Conservation (phyloP, 2,329 filamentous ascomycete genomes). For the Catunica adiposa region DNA sequence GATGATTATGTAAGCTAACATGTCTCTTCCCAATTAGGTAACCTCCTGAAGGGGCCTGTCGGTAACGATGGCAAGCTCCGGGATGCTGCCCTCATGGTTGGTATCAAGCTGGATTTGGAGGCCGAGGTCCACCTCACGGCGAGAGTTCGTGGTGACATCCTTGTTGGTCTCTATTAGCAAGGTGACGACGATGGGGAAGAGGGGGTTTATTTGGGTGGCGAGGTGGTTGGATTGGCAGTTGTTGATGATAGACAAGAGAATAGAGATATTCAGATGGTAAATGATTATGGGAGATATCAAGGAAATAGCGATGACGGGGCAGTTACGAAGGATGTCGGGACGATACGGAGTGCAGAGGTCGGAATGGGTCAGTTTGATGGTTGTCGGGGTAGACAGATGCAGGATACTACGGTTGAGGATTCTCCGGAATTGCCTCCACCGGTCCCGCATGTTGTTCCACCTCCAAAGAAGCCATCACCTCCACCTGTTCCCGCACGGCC, state of each 20-base stretch:
- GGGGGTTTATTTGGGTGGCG: not conserved
- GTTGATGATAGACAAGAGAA: not conserved
- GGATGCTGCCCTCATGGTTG: constrained; percentile 39
- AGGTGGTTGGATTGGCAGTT: not conserved
- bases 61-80: constrained; percentile 42
- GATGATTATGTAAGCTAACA: not conserved
- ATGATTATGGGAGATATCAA: not conserved
- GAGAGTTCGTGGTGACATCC: constrained; percentile 42
- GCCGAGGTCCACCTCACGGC: constrained; percentile 46
- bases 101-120: constrained; percentile 47
- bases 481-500: not conserved
- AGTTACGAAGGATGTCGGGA: not conserved
- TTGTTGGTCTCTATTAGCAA: constrained; percentile 37
- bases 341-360: not conserved
- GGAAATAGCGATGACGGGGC: not conserved
- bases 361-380: not conserved
- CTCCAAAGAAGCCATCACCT: not conserved
- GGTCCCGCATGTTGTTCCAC: not conserved
- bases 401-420: not conserved
- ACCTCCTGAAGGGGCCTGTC: constrained; percentile 39
- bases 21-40: constrained; percentile 22
- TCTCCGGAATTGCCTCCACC: not conserved
- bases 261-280: not conserved
- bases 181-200: constrained; percentile 5
- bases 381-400: not conserved